These are phyloP conservation scores for Pichia sp. DNA, from an alignment of 1,139 yeast genomes.

Conservation along the genomic window DNA sequence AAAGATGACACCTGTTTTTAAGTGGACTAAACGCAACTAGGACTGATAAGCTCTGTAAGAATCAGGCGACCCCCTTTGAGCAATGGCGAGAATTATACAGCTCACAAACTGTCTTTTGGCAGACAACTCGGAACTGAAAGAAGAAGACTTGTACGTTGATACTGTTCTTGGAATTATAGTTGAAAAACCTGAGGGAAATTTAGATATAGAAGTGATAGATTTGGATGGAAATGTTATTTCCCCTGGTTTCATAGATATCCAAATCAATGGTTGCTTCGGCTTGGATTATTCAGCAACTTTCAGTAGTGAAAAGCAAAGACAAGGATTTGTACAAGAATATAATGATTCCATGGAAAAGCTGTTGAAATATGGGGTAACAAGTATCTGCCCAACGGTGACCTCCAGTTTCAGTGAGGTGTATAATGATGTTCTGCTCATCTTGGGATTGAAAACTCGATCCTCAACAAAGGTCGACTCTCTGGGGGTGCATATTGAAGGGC, in stretches of 20 bases:
- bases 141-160: slow-evolving; percentile 47
- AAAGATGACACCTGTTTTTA: too few relatives aligned
- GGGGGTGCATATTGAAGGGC: slow-evolving; percentile 68
- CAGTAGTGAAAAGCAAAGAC: slow-evolving; percentile 34
- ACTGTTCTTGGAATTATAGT: slow-evolving; percentile 44
- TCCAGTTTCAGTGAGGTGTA: slow-evolving; percentile 54
- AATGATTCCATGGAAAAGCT: slow-evolving; percentile 47
- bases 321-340: slow-evolving; percentile 36
- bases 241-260: slow-evolving; percentile 61
- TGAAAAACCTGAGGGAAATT: slow-evolving; percentile 22
- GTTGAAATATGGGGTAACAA: slow-evolving; percentile 54
- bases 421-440: slow-evolving; percentile 46
- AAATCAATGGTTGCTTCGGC: slow-evolving; percentile 60
- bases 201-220: slow-evolving; percentile 36
- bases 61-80: too few relatives aligned
- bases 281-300: slow-evolving; percentile 43
- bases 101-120: slow-evolving; percentile 53
- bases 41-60: too few relatives aligned
- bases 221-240: slow-evolving; percentile 48
- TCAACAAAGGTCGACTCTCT: slow-evolving; percentile 43
- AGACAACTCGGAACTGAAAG: slow-evolving; percentile 45
- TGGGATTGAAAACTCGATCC: slow-evolving; percentile 35
- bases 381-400: slow-evolving; percentile 59
- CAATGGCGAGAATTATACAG: slow-evolving; percentile 9
- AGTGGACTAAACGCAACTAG: too few relatives aligned